These are phyloP conservation scores for Pichia exigua DNA, from an alignment of 805 yeast species.

Conservation along the genomic window DNA sequence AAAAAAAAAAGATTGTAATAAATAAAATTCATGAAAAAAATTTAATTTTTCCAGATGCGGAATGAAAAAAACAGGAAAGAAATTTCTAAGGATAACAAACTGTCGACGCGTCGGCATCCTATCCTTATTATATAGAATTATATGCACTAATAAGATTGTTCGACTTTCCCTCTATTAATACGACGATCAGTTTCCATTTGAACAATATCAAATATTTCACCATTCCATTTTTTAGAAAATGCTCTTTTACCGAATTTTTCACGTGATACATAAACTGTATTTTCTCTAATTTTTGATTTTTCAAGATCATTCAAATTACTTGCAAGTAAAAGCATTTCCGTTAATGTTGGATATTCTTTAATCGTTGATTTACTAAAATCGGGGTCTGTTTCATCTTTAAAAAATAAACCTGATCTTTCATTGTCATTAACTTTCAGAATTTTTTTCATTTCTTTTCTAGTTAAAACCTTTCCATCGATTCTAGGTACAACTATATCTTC, in stretches of 20 bases:
- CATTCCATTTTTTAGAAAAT: slow-evolving; percentile 20
- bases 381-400: slow-evolving; percentile 64
- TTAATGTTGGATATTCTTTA: slow-evolving; percentile 29
- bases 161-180: slow-evolving; percentile 23
- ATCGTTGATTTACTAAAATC: slow-evolving; percentile 35
- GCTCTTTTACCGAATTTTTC: slow-evolving; percentile 22
- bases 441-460: background rate
- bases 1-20: background rate
- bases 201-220: slow-evolving; percentile 9
- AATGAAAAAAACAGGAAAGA: background rate
- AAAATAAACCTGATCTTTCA: slow-evolving; percentile 68
- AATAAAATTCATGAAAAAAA: background rate
- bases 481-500: slow-evolving; percentile 69
- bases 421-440: slow-evolving; percentile 1
- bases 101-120: background rate
- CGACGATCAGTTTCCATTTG: slow-evolving; percentile 18
- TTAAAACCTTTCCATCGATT: slow-evolving; percentile 18
- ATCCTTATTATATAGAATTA: too few species aligned
- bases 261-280: slow-evolving; percentile 19
- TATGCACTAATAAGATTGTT: slow-evolving; percentile 19
- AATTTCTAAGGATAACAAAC: background rate
- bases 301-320: slow-evolving; percentile 10
- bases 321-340: slow-evolving; percentile 38
- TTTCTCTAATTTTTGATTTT: slow-evolving; percentile 15
- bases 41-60: background rate